Evolutionary conservation across 345 rosid species (phyloP).

Genomic region (Populus davidiana): DNA sequence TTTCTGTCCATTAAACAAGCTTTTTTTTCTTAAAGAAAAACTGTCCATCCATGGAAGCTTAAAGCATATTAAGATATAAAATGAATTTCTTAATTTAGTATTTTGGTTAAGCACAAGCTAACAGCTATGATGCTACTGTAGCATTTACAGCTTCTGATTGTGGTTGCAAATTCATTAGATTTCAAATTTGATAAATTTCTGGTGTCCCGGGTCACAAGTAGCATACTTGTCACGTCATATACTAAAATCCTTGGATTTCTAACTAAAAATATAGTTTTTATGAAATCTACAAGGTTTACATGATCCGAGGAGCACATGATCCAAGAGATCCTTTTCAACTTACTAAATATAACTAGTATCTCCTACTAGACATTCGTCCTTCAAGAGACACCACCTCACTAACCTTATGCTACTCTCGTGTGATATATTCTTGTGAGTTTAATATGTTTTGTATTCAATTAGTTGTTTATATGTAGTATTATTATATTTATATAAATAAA

Average conservation of each 20-base stretch:
- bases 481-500: too few species aligned
- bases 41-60: background rate
- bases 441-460: too few species aligned
- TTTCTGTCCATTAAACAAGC: background rate
- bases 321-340: conserved; percentile 27
- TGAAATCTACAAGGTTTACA: background rate
- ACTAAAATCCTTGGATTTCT: background rate
- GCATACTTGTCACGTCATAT: background rate
- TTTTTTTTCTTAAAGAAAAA: too few species aligned
- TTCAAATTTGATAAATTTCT: background rate
- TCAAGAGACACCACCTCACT: conserved; percentile 11
- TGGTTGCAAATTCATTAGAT: background rate
- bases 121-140: background rate
- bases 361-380: conserved; percentile 32
- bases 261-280: background rate
- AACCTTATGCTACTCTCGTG: background rate
- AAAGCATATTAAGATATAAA: background rate
- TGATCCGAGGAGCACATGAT: conserved; percentile 52
- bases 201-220: background rate
- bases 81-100: background rate
- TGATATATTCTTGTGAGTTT: background rate
- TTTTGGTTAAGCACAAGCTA: background rate
- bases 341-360: background rate
- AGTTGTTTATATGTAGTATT: too few species aligned
- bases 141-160: background rate